A percentile compares a stretch with the other conserved stretches of the same genome.
These are phyloP conservation scores for Coemansia sp. DNA, from an alignment of 192 early-diverging fungal species.

Conservation along the genomic window DNA sequence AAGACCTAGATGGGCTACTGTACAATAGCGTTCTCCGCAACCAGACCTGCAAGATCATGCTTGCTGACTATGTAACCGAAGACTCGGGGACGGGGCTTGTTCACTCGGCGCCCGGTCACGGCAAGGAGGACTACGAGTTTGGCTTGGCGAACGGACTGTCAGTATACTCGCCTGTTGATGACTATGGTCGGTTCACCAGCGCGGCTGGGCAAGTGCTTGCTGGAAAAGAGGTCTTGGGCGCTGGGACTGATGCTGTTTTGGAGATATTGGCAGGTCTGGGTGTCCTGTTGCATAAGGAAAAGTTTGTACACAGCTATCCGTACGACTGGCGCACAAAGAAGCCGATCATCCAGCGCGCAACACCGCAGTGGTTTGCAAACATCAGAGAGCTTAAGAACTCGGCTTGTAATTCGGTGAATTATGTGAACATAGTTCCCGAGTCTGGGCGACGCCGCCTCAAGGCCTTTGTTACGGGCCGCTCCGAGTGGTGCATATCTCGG, in stretches of 20 bases:
- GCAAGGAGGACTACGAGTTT: conserved; percentile 81
- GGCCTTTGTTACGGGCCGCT: conserved; percentile 65
- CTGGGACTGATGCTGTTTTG: conserved; percentile 62
- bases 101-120: conserved; percentile 80
- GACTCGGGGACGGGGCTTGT: conserved; percentile 81
- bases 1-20: conserved; percentile 54
- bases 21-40: conserved; percentile 62
- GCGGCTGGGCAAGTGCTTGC: conserved; percentile 63
- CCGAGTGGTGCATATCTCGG: conserved; percentile 84
- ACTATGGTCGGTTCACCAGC: conserved; percentile 65
- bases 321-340: conserved; percentile 85
- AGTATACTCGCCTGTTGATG: conserved; percentile 71
- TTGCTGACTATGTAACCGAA: conserved; percentile 65
- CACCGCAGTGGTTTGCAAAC: conserved; percentile 83
- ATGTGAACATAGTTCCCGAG: conserved; percentile 63
- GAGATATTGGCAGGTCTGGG: conserved; percentile 47
- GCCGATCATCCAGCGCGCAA: conserved; percentile 75
- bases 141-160: conserved; percentile 55
- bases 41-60: conserved; percentile 57
- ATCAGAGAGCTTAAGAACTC: conserved; percentile 62
- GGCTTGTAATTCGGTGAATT: conserved; percentile 58
- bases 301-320: conserved; percentile 72
- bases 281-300: conserved; percentile 54
- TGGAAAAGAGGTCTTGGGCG: conserved; percentile 60
- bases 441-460: conserved; percentile 59